Evolutionary conservation across 192 early-diverging fungal species (phyloP).

Genomic region (Gryganskiella cystojenkinii): DNA sequence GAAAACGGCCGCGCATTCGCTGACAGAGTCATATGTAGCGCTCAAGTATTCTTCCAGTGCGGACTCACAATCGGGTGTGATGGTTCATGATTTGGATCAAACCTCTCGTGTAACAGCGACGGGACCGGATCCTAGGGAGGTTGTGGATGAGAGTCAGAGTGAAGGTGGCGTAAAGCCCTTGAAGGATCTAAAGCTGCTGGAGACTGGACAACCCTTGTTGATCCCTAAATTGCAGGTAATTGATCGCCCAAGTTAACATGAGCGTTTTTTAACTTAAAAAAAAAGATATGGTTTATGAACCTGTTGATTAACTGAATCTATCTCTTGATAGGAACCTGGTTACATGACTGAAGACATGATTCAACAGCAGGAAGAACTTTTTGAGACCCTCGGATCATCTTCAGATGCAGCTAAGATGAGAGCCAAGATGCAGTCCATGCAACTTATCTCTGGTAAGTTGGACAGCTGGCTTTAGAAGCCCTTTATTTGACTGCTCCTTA

Average conservation of each 20-base stretch:
- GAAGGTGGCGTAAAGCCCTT: slow-evolving; percentile 63
- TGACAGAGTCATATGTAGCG: slow-evolving; percentile 64
- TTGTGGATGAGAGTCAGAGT: slow-evolving; percentile 51
- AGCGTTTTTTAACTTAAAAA: too few species aligned
- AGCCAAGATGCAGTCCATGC: slow-evolving; percentile 80
- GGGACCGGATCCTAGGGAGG: slow-evolving; percentile 39
- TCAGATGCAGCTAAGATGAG: slow-evolving; percentile 75
- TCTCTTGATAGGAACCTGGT: slow-evolving; percentile 65
- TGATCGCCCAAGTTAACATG: too few species aligned
- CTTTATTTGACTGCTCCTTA: neutral
- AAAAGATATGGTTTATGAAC: too few species aligned
- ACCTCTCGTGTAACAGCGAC: slow-evolving; percentile 23
- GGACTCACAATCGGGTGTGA: slow-evolving; percentile 48
- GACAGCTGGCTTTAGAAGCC: neutral
- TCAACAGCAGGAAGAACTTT: slow-evolving; percentile 78
- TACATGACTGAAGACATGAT: slow-evolving; percentile 93
- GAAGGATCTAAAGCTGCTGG: slow-evolving; percentile 59
- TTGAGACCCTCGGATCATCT: slow-evolving; percentile 83
- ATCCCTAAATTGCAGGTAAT: slow-evolving; percentile 74
- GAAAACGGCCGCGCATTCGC: slow-evolving; percentile 27
- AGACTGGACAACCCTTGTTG: slow-evolving; percentile 73
- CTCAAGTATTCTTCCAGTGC: slow-evolving; percentile 61
- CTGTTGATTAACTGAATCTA: neutral
- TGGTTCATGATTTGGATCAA: slow-evolving; percentile 25
- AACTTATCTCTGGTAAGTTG: slow-evolving; percentile 71